A percentile compares a stretch with the other conserved stretches of the same genome.
Evolutionary conservation across 352 stramenopile species (phyloP).

Genomic region (Aphanomyces euteiches): DNA sequence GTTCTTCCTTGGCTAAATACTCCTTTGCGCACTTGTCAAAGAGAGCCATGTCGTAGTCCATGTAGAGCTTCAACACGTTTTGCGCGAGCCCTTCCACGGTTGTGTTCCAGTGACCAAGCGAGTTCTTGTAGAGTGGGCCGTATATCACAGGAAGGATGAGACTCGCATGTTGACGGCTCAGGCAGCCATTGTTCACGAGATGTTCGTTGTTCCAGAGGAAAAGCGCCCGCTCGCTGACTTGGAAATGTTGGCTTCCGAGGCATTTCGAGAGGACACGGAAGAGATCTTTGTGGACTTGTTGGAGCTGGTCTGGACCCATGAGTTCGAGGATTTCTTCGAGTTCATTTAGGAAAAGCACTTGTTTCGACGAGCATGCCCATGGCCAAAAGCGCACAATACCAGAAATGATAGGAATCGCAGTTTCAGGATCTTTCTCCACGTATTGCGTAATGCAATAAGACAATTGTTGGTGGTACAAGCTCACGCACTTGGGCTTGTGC

Average conservation of each 20-base stretch:
- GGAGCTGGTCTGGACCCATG: conserved; percentile 78
- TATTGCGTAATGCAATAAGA: conserved; percentile 99
- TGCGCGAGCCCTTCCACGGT: conserved; percentile 93
- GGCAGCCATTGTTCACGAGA: conserved; percentile 93
- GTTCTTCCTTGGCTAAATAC: conserved; percentile 72
- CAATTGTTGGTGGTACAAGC: conserved; percentile 98
- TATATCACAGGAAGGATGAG: conserved; percentile 95
- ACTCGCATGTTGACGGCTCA: conserved; percentile 90
- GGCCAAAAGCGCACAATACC: conserved; percentile 95
- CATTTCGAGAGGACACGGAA: conserved; percentile 82
- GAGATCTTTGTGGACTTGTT: conserved; percentile 71
- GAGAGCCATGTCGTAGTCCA: conserved; percentile 93
- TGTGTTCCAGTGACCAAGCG: conserved; percentile 95
- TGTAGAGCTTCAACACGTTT: conserved; percentile 89
- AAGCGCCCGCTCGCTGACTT: conserved; percentile 94
- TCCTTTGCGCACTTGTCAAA: conserved; percentile 90
- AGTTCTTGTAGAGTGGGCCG: conserved; percentile 79
- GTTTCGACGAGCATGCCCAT: conserved; percentile 92
- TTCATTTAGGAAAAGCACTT: conserved; percentile 97
- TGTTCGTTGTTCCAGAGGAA: conserved; percentile 99
- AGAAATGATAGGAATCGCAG: conserved; percentile 92
- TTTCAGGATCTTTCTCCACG: conserved; percentile 98
- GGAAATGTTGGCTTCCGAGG: conserved; percentile 94
- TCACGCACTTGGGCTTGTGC: conserved; percentile 97
- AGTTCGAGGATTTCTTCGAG: conserved; percentile 98